phyloP scores from a whole-genome alignment of 2,329 filamentous ascomycete genomes.

The Dactylellina sp. region DNA sequence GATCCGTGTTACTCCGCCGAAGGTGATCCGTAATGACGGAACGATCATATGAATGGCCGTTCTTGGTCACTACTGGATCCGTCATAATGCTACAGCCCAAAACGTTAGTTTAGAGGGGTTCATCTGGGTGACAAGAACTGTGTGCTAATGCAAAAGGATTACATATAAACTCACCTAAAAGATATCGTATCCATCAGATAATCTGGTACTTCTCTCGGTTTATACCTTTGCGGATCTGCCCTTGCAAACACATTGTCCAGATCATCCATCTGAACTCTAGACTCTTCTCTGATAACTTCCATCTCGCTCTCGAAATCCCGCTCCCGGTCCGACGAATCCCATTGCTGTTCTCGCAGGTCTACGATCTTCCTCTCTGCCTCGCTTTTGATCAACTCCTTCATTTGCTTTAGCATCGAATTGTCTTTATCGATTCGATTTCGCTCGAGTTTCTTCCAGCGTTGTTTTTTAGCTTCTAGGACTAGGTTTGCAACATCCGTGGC shows the following conservation, averaged over 20 bases:
- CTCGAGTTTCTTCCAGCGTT: slow-evolving; percentile 83
- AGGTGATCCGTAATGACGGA: slow-evolving; percentile 87
- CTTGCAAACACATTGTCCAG: slow-evolving; percentile 69
- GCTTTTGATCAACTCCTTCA: slow-evolving; percentile 68
- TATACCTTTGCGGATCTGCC: slow-evolving; percentile 66
- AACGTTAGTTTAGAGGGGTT: no score
- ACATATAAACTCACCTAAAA: slow-evolving; percentile 67
- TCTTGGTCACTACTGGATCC: slow-evolving; percentile 78
- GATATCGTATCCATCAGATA: slow-evolving; percentile 82
- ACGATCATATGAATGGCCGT: slow-evolving; percentile 90
- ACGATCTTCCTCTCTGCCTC: slow-evolving; percentile 66
- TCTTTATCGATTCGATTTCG: slow-evolving; percentile 70
- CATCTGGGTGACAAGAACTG: no score
- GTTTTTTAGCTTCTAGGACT: slow-evolving; percentile 84
- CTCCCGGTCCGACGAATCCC: slow-evolving; percentile 66
- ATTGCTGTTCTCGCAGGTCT: slow-evolving; percentile 64
- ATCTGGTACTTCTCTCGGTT: slow-evolving; percentile 75
- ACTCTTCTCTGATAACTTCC: slow-evolving; percentile 67
- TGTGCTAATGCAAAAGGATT: no score
- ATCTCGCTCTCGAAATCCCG: slow-evolving; percentile 55
- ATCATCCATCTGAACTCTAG: slow-evolving; percentile 61
- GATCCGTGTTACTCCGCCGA: slow-evolving; percentile 79
- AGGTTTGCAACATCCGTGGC: slow-evolving; percentile 77
- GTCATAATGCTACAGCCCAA: slow-evolving; percentile 77
- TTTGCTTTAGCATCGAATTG: slow-evolving; percentile 71